Base-by-base conservation (phyloP, 805 yeast species). In the Saccharomyces eubayanus region DNA sequence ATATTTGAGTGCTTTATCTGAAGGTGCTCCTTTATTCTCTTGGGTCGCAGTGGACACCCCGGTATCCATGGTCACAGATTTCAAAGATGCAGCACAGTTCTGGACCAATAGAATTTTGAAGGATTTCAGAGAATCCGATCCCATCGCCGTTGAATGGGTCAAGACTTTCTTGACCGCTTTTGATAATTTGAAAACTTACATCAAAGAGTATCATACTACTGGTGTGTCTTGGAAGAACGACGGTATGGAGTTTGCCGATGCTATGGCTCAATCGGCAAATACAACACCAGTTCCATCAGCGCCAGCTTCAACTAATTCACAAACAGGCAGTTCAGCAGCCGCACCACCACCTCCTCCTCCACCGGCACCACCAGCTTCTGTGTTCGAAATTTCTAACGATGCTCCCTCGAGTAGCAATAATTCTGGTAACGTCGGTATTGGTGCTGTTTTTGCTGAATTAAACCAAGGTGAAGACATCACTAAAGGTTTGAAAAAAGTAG, bases 81-180 rank as follows among this genome's bases (percentile, higher is more conserved):
- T 84, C 72, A 87, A 85, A 66, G 99, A 94, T 65, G 82, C 95
- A 21, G 87, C 96, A 36, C 92, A 86, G 68, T 94, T 94, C 72
- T 94, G 97, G 90, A 80, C 96, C 10, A 91, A 94, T 72, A 81
- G 96, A 62, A 85, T 92, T 46, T 72, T 91, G 68, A 91, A 91
- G 71, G 96, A 89, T 57, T 83, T 73, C 73, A 89, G 80, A 70
- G 96, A 85, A 20, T 72, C 79, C 49, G 90, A 87, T 61, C 75
- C 80, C 43, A 74, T 73, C 53, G 88, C 88, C 49, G 84, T 79
- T 28, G 86, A 85, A 54, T 94, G 98, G 98, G 96, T 86, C 43
- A 82, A 83, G 57, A 64, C 70, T 14, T 88, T 82, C 65, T 71
- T 81, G 62, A 69, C 74, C 28, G 72, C 89, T 24, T 83, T 89